Conservation (phyloP, 1,139 yeast species). For the Eremothecium gossypii region DNA sequence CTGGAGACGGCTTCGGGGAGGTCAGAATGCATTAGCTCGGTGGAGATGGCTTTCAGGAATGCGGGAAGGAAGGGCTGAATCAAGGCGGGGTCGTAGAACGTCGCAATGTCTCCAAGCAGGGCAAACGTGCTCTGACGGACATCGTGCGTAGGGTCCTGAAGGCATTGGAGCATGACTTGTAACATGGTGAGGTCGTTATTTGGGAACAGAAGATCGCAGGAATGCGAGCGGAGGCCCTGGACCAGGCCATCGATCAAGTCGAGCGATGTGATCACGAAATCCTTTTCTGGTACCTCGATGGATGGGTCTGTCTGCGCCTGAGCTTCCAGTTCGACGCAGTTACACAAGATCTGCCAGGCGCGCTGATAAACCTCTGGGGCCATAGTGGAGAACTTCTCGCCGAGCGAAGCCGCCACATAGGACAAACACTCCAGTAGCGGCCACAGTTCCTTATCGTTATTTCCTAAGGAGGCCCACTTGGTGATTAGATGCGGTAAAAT, state of each 20-base stretch:
- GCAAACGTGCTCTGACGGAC: slow-evolving; percentile 93
- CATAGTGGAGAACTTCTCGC: slow-evolving; percentile 78
- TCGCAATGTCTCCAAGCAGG: slow-evolving; percentile 73
- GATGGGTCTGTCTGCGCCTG: slow-evolving; percentile 57
- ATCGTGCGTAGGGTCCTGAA: slow-evolving; percentile 70
- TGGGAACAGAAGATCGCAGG: slow-evolving; percentile 47
- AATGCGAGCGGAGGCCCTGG: slow-evolving; percentile 70
- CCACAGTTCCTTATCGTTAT: slow-evolving; percentile 80
- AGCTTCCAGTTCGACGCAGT: slow-evolving; percentile 60
- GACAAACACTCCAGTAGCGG: slow-evolving; percentile 90
- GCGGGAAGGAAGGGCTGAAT: slow-evolving; percentile 37
- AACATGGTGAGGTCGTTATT: slow-evolving; percentile 39
- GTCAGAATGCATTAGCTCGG: slow-evolving; percentile 43
- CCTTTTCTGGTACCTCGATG: slow-evolving; percentile 78
- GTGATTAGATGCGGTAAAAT: slow-evolving; percentile 72
- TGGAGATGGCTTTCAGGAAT: slow-evolving; percentile 55
- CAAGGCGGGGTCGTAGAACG: slow-evolving; percentile 38
- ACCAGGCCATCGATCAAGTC: slow-evolving; percentile 87
- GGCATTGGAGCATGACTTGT: slow-evolving; percentile 57
- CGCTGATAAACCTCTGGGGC: slow-evolving; percentile 85
- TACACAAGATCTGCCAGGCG: slow-evolving; percentile 58
- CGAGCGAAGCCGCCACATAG: slow-evolving; percentile 78
- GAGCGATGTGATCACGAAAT: slow-evolving; percentile 77
- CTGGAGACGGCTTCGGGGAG: slow-evolving; percentile 44
- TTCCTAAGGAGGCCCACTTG: slow-evolving; percentile 68